Conservation (phyloP, 192 early-diverging fungal genomes). For the Polychytrium aggregatum region DNA sequence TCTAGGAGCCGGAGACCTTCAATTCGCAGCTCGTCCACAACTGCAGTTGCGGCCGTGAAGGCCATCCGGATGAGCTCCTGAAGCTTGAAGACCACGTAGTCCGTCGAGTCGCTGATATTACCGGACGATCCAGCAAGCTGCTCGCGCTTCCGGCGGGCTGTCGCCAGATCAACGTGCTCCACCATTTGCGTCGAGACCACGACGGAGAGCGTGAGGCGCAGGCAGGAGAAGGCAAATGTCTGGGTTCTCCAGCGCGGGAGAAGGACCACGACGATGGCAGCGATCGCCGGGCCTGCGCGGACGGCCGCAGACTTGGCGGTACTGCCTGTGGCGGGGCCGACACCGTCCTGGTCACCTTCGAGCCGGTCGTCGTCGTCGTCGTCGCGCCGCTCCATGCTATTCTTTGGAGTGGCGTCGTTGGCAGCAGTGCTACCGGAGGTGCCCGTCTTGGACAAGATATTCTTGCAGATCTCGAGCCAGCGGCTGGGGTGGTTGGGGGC, state of each 20-base stretch:
- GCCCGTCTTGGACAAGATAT: slow-evolving; percentile 59
- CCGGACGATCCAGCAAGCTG: slow-evolving; percentile 9
- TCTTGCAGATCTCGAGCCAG: slow-evolving; percentile 74
- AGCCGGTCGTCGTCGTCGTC: slow-evolving; percentile 29
- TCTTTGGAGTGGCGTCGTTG: slow-evolving; percentile 7
- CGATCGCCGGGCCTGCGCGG: no score
- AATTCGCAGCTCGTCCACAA: slow-evolving; percentile 58
- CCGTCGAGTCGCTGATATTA: slow-evolving; percentile 17
- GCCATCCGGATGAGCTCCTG: slow-evolving; percentile 83
- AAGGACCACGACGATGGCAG: slow-evolving; percentile 19
- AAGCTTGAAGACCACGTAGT: slow-evolving; percentile 65
- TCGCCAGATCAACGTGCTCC: slow-evolving; percentile 59
- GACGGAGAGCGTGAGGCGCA: slow-evolving; percentile 52
- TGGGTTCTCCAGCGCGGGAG: slow-evolving; percentile 68
- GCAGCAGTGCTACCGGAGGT: slow-evolving; percentile 18
- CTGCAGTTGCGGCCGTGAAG: slow-evolving; percentile 74
- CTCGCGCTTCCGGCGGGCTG: slow-evolving; percentile 41
- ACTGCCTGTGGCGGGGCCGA: no score
- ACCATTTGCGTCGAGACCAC: slow-evolving; percentile 39
- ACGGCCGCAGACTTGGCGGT: no score
- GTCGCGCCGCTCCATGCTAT: slow-evolving; percentile 12
- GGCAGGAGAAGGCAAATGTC: slow-evolving; percentile 63
- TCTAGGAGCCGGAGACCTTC: slow-evolving; percentile 72
- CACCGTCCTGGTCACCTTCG: no score
- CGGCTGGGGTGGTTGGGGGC: slow-evolving; percentile 56